phyloP scores from a whole-genome alignment of 1,284 basidiomycete species.

The Spongispora temasekensis region DNA sequence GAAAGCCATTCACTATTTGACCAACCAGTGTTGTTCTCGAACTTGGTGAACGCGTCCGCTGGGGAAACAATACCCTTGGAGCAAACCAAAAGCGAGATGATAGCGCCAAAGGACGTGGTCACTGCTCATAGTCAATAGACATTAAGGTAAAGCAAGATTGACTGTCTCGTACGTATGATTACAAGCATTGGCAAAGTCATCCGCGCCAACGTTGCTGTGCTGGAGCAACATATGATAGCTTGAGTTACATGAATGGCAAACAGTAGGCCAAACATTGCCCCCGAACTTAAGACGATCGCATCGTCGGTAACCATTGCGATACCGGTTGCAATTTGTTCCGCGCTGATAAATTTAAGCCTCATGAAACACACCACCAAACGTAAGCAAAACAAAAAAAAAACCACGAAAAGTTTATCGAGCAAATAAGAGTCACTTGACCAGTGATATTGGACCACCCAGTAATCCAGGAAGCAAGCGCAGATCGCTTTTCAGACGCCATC shows the following conservation, averaged over 20 bases:
- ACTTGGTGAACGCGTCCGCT: constrained; percentile 60
- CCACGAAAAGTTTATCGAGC: constrained; percentile 70
- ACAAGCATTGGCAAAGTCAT: constrained; percentile 63
- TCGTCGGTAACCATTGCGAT: constrained; percentile 61
- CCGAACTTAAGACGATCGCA: constrained; percentile 46
- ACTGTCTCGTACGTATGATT: constrained; percentile 50
- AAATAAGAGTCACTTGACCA: constrained; percentile 58
- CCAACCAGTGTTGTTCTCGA: constrained; percentile 73
- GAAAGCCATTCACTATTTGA: constrained; percentile 43
- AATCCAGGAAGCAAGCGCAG: constrained; percentile 67
- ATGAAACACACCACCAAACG: too few relatives aligned
- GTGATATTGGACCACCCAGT: constrained; percentile 61
- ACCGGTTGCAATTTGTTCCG: constrained; percentile 70
- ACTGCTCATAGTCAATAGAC: background rate
- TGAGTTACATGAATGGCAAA: constrained; percentile 59
- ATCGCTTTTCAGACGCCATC: constrained; percentile 54
- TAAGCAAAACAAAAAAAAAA: background rate
- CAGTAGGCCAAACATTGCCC: constrained; percentile 63
- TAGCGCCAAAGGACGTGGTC: constrained; percentile 46
- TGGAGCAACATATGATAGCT: constrained; percentile 67
- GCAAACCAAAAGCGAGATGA: constrained; percentile 53
- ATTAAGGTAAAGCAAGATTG: too few relatives aligned
- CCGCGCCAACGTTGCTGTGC: constrained; percentile 60
- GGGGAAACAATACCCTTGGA: constrained; percentile 57
- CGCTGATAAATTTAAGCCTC: too few relatives aligned